Conservation (phyloP, 495 filamentous ascomycete genomes). For the Polyplosphaeria fusca region DNA sequence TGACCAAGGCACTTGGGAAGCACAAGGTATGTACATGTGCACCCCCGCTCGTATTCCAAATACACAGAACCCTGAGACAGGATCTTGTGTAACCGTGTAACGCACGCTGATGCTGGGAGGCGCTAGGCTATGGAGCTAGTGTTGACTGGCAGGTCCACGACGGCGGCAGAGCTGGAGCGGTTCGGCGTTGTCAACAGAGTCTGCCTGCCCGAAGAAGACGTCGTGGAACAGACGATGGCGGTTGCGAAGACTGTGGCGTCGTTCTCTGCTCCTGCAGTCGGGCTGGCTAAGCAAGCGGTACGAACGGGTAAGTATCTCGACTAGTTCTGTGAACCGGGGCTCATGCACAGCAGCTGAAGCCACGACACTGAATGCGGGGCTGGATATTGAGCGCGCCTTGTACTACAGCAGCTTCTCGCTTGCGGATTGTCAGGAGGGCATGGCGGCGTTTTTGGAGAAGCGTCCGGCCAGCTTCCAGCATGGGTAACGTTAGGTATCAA, state of each 20-base stretch:
- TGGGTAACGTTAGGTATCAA: background rate
- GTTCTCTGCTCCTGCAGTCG: constrained; percentile 20
- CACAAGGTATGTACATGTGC: constrained; percentile 26
- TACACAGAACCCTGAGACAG: too few species aligned
- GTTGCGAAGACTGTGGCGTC: constrained; percentile 9
- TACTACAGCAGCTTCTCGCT: constrained; percentile 26
- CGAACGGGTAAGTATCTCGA: constrained; percentile 14
- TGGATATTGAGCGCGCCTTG: constrained; percentile 19
- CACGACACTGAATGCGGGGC: constrained; percentile 16
- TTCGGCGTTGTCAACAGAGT: constrained; percentile 26
- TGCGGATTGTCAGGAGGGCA: constrained; percentile 18
- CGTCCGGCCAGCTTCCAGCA: constrained; percentile 10
- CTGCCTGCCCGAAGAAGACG: constrained; percentile 8
- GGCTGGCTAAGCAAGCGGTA: constrained; percentile 17
- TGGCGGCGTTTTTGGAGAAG: constrained; percentile 22
- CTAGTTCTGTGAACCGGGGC: background rate
- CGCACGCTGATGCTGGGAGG: too few species aligned
- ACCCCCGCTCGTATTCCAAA: constrained; percentile 2
- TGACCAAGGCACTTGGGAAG: constrained; percentile 44
- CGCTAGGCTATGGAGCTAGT: constrained; percentile 28
- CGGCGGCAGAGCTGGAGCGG: constrained; percentile 18
- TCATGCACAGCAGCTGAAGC: constrained; percentile 14
- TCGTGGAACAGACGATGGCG: constrained; percentile 12
- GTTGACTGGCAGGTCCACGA: constrained; percentile 15
- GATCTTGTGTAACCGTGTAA: too few species aligned